These are phyloP conservation scores for Pseudocercospora macadamiae DNA, from an alignment of 2,329 filamentous ascomycete genomes.

Conservation along the genomic window DNA sequence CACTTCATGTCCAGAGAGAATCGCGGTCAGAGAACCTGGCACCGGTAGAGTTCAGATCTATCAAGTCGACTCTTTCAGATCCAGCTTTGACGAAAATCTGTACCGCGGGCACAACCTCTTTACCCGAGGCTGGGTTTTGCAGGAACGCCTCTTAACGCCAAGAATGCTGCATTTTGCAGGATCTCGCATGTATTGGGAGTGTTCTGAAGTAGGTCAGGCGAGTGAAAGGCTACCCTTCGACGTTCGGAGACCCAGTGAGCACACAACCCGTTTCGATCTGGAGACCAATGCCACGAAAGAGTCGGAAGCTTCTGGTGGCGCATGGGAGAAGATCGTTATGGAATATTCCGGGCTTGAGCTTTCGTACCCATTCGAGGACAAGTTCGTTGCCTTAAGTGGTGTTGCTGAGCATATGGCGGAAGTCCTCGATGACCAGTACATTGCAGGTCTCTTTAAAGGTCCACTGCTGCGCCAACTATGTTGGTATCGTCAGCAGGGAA, in stretches of 20 bases:
- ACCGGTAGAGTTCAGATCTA: background rate
- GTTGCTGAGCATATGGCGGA: background rate
- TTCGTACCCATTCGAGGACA: background rate
- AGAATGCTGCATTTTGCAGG: conserved; percentile 19
- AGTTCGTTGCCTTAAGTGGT: background rate
- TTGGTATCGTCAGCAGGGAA: background rate
- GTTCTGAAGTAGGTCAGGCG: background rate
- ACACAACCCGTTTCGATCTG: background rate
- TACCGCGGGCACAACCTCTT: background rate
- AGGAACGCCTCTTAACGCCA: conserved; percentile 27
- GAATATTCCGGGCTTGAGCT: background rate
- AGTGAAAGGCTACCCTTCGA: background rate
- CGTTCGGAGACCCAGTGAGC: background rate
- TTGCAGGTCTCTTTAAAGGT: background rate
- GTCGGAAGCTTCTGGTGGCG: background rate
- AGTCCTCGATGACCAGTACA: background rate
- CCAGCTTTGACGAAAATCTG: background rate
- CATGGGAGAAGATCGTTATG: background rate
- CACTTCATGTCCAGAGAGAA: background rate
- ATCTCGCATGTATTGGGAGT: conserved; percentile 24
- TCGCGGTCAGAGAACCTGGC: background rate
- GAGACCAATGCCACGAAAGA: background rate
- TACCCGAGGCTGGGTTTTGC: conserved; percentile 23
- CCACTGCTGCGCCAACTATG: background rate
- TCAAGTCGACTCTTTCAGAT: background rate